Base-by-base conservation (phyloP, 2,329 filamentous ascomycete species). In the Scytalidium sp. region DNA sequence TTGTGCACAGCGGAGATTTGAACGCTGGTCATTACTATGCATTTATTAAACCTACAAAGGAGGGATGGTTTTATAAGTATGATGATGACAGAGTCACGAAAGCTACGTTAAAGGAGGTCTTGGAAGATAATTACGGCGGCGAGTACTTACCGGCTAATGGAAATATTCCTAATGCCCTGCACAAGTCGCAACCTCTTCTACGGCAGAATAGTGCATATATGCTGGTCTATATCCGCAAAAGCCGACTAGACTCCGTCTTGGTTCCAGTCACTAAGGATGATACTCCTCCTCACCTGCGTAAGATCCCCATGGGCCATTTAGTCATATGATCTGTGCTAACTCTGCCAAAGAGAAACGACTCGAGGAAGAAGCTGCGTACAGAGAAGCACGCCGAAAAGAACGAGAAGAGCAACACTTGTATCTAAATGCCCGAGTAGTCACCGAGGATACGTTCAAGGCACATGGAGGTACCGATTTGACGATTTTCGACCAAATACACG, bases 21-120 rank as follows among this genome's bases (percentile, higher is more conserved):
- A 97, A 99, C 67, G 93, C 95, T 10, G 94, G 94, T 3, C 94
- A 99, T 70, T 99, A 99, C 71, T 99, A 99, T 65, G 94, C 94
- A 1, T 99, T 96, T 70, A 73, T 99, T 60, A 97, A 96, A 66
- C 94, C 95, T 0, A 83, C 85, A 51, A 95, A 96, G 70, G 89
- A 96, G 53, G 93, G 94, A 25, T 84, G 89, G 73, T 99, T 96
- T 73, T 97, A 95, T 76, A 94, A 88, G 62, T 99, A 96, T 61
- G 95, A 99, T 61, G 94, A 99, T 58, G 94, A 99, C 64, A 88
- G 92, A 58, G 94, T 99, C 39, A 97, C 92, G n/a, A 89, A 88
- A 57, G 93, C 92, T 1, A 97, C 92, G 0, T 84, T 88, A 65
- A 85, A 89, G 51, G 94, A 99, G 67, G 93, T 95, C 0, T 73